These are phyloP conservation scores for Corynascus novoguineensis DNA, from an alignment of 495 filamentous ascomycete genomes.

Conservation along the genomic window DNA sequence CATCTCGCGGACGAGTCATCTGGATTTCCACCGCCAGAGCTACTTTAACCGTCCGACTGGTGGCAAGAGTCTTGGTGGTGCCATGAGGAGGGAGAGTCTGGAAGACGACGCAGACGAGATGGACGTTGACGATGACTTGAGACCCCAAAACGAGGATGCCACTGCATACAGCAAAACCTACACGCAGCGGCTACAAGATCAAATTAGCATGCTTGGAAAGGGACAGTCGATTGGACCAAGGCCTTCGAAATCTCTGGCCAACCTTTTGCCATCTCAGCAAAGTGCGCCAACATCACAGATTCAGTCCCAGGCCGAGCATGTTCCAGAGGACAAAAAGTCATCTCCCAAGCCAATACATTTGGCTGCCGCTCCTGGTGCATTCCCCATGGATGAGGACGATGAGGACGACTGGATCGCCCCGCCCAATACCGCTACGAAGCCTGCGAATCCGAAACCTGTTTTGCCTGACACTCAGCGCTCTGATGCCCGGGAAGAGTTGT, in stretches of 20 bases:
- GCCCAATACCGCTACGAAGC: constrained; percentile 33
- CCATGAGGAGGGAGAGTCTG: constrained; percentile 32
- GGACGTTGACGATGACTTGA: constrained; percentile 55
- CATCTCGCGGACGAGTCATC: constrained; percentile 69
- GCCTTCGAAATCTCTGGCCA: constrained; percentile 64
- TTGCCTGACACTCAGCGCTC: constrained; percentile 53
- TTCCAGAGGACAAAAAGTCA: constrained; percentile 33
- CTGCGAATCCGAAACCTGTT: constrained; percentile 39
- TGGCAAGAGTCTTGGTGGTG: constrained; percentile 52
- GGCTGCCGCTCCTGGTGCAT: constrained; percentile 44
- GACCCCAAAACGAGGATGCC: constrained; percentile 31
- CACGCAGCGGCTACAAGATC: constrained; percentile 84
- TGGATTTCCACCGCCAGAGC: constrained; percentile 62
- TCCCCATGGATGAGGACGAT: constrained; percentile 55
- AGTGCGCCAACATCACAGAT: constrained; percentile 13
- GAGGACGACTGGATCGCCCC: constrained; percentile 85
- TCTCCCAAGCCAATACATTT: constrained; percentile 32
- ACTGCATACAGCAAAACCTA: constrained; percentile 74
- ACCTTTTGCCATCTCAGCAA: constrained; percentile 35
- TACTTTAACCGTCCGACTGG: constrained; percentile 61
- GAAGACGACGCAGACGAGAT: constrained; percentile 50
- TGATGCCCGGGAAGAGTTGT: constrained; percentile 55
- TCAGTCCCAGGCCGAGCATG: constrained; percentile 46
- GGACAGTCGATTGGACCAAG: constrained; percentile 56
- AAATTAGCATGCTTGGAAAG: constrained; percentile 89